Evolutionary conservation across 306 rosid species (phyloP), one percentile per base, ranked within the genome.

Genomic region (Dryas drummondii): DNA sequence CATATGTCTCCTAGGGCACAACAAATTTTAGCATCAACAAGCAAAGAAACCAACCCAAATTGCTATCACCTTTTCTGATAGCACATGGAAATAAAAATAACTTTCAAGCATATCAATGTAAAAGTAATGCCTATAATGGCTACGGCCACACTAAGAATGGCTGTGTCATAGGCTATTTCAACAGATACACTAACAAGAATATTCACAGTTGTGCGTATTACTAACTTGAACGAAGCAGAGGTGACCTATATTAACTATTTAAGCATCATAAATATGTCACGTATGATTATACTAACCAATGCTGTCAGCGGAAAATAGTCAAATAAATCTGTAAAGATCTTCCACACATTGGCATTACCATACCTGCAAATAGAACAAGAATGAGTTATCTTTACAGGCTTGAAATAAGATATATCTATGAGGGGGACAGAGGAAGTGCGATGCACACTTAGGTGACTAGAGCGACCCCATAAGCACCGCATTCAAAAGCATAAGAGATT

Each of bases 231-330:
- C 52, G n/a, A 41, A 54, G n/a, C 40, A 42, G 47, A 12, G 12
- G 32, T 44, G 15, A 6, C 9, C 66, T 26, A 72, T 6, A 57
- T 15, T 19, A 27, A 71, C 55, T 40, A 19, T 56, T 42, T 44
- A 71, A 42, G 54, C 44, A 45, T 44, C 42, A 71, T 17, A 71
- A 71, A 57, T 32, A 19, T 44, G 27, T 58, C 49, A 63, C 50
- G 45, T 10, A 47, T 16, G 47, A 59, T 2, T 52, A 59, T 70
- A 92, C 99, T 88, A 84, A 94, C 97, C 97, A 94, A 70, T 44
- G 99, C 97, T 72, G 99, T 92, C 83, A 92, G 86, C 0, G 99
- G 99, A 73, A 94, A 94, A 86, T 92, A 94, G 87, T 94, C 99
- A 79, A 94, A 94, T 81, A 94, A 82, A 81, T 94, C 97, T 3